Conservation (phyloP, 164 flowering plant genomes). For the Vitis riparia region DNA sequence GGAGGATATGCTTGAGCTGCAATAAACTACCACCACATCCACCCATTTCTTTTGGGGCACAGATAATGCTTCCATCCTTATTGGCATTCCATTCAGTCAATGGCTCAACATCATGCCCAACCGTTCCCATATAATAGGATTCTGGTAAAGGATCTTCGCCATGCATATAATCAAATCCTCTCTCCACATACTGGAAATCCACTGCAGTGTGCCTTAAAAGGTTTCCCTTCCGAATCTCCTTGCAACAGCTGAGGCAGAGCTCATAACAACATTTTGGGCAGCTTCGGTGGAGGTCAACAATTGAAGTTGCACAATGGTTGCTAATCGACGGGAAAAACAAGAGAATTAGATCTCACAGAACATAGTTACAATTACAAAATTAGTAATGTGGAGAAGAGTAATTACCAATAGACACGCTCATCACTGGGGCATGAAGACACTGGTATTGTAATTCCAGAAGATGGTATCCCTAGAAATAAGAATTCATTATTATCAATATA, state of each 20-base stretch:
- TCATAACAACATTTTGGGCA: conserved; percentile 77
- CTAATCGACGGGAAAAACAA: conserved; percentile 34
- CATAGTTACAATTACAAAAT: background rate
- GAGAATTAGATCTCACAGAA: background rate
- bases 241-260: conserved; percentile 76
- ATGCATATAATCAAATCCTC: conserved; percentile 61
- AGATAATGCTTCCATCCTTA: conserved; percentile 45
- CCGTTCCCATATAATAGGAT: conserved; percentile 6
- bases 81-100: conserved; percentile 42
- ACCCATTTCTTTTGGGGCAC: conserved; percentile 68
- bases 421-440: conserved; percentile 33
- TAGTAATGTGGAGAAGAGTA: background rate
- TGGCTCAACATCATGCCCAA: conserved; percentile 9
- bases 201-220: conserved; percentile 35
- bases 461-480: conserved; percentile 35
- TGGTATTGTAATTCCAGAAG: conserved; percentile 33
- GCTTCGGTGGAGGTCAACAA: conserved; percentile 77
- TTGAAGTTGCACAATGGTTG: conserved; percentile 83
- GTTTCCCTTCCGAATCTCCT: conserved; percentile 62
- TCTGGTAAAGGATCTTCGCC: conserved; percentile 58
- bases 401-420: conserved; percentile 84
- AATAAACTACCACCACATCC: conserved; percentile 63
- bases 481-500: background rate
- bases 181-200: conserved; percentile 29
- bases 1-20: conserved; percentile 72